A percentile compares a stretch with the other conserved stretches of the same genome.
These are phyloP conservation scores for Syzygium grande DNA, from an alignment of 345 rosid species.

Conservation along the genomic window DNA sequence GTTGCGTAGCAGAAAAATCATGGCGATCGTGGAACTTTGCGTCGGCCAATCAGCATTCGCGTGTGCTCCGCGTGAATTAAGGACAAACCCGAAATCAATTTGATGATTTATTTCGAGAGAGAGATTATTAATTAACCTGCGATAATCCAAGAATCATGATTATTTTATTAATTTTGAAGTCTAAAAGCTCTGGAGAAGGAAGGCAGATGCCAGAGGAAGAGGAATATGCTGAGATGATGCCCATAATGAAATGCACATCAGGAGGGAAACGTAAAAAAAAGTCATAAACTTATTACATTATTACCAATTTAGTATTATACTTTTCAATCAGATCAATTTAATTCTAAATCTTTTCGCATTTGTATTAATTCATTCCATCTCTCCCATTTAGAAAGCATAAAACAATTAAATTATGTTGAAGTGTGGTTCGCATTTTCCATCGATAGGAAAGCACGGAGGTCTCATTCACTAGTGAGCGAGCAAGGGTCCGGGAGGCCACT, in stretches of 20 bases:
- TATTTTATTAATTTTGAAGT: background rate
- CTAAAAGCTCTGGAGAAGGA: no score
- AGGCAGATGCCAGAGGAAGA: background rate
- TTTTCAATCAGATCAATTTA: background rate
- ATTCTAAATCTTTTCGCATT: no score
- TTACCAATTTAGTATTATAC: no score
- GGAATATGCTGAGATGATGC: background rate
- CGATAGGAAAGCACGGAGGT: no score
- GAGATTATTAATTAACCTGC: background rate
- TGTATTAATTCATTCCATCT: no score
- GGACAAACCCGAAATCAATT: background rate
- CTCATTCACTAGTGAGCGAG: no score
- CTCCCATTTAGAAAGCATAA: background rate
- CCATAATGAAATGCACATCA: background rate
- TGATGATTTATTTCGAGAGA: background rate
- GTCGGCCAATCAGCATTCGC: background rate
- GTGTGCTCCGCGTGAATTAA: background rate
- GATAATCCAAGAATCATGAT: background rate
- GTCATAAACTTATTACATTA: no score
- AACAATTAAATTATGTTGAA: no score
- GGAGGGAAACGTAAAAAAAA: background rate
- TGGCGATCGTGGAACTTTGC: background rate
- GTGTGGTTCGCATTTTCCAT: no score
- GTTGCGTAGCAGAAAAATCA: background rate
- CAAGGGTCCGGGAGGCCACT: no score